Percentiles rank a stretch among this genome's conserved stretches.
Evolutionary conservation across 495 filamentous ascomycete genomes (phyloP).

Genomic region (Acidiella bohemica): DNA sequence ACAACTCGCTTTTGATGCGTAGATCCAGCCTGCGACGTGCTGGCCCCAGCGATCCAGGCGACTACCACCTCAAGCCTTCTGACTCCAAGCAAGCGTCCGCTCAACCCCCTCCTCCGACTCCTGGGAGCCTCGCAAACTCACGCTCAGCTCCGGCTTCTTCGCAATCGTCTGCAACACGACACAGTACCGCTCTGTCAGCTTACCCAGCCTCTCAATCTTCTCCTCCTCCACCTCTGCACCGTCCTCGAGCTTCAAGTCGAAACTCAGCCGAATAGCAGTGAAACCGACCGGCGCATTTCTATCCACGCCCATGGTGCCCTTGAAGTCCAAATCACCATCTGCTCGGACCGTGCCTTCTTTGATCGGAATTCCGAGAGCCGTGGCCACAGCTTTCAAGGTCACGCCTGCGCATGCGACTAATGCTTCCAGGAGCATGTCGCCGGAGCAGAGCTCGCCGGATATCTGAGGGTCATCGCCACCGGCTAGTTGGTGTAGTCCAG

Average conservation of each 20-base stretch:
- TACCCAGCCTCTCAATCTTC: slow-evolving; percentile 27
- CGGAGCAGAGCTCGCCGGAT: slow-evolving; percentile 29
- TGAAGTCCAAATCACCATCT: slow-evolving; percentile 31
- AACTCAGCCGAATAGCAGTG: slow-evolving; percentile 23
- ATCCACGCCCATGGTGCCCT: slow-evolving; percentile 30
- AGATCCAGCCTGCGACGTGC: background rate
- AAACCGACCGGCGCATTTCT: slow-evolving; percentile 28
- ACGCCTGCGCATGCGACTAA: slow-evolving; percentile 31
- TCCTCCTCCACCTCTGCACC: slow-evolving; percentile 22
- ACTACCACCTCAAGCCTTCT: slow-evolving; percentile 12
- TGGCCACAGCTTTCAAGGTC: slow-evolving; percentile 30
- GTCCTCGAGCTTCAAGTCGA: slow-evolving; percentile 24
- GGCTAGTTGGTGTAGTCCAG: slow-evolving; percentile 27
- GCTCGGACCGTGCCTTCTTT: slow-evolving; percentile 23
- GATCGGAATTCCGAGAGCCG: slow-evolving; percentile 25
- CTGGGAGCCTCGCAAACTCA: slow-evolving; percentile 18
- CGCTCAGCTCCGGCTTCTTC: slow-evolving; percentile 25
- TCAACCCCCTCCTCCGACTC: slow-evolving; percentile 66
- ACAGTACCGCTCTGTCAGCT: slow-evolving; percentile 31
- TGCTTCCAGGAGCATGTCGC: slow-evolving; percentile 32
- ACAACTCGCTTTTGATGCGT: no score
- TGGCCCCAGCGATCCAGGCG: background rate
- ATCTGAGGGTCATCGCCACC: slow-evolving; percentile 28
- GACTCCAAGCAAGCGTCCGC: slow-evolving; percentile 39
- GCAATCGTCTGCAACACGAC: slow-evolving; percentile 30